Base-by-base conservation (phyloP, 495 filamentous ascomycete species). In the Thermochaetoides thermophila region DNA sequence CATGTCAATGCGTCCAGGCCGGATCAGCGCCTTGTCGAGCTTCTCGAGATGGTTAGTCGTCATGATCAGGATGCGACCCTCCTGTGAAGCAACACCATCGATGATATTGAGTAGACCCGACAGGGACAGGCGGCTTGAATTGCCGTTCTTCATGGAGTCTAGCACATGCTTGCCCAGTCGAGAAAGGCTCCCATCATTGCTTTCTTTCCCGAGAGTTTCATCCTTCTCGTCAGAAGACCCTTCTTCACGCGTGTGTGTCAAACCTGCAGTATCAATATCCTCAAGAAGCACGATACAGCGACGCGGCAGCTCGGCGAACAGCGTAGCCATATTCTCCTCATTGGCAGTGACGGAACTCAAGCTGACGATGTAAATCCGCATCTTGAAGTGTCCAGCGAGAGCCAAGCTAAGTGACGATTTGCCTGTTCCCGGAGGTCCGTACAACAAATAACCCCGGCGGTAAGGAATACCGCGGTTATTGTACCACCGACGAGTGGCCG, bases 401-500 rank as follows among this genome's bases (percentile, higher is more conserved):
- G 78, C 78, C 17, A 81, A 67, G 26, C 60, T 64, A 5, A 75
- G 53, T 5, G 65, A 69, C n/a, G 59, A 66, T 43, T 77, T 77
- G 15, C 73, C 73, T 3, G 61, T 97, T 44, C 89, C 89, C 3
- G 89, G 89, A 12, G 87, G 84, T 15, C 89, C 89, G 32, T 84
- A 78, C 6, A 97, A 66, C 38, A 97, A 77, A 34, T 91, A 92
- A 35, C 56, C 55, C 24, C 89, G 75, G 27, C 89, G 83, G 31
- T 81, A 83, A 0, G 78, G 77, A 30, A 82, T 74, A 2, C 77
- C 77, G 29, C 75, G 60, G 45, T 77, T 74, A 3, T 74, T 67
- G 45, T 93, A 93, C 84, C 84, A 93, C 4, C 73, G 55, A 8
- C 73, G 61, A 2, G 79, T 89, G 2, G 66, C 53, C 0, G 83